Evolutionary conservation across 768 basidiomycete genomes (phyloP).

Genomic region (Hebeloma cylindrosporum): DNA sequence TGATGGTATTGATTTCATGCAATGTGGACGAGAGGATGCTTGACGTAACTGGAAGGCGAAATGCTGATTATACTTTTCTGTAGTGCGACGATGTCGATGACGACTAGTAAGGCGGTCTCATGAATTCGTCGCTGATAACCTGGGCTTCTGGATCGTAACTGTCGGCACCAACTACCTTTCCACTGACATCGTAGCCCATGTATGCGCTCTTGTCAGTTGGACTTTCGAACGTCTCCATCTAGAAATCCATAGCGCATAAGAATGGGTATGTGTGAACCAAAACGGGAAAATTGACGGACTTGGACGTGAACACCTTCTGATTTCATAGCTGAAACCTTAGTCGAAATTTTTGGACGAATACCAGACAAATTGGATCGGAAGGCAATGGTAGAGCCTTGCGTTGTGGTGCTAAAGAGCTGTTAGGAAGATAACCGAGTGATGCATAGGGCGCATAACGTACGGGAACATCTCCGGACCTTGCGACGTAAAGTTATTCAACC

Average conservation of each 20-base stretch:
- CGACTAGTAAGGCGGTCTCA: constrained; percentile 48
- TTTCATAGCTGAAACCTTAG: constrained; percentile 35
- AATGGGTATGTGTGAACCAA: constrained; percentile 3
- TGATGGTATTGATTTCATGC: constrained; percentile 12
- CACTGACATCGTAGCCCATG: constrained; percentile 57
- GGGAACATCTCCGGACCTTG: constrained; percentile 51
- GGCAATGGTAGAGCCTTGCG: constrained; percentile 56
- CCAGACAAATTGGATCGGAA: constrained; percentile 48
- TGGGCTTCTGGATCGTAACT: constrained; percentile 61
- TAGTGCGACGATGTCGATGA: constrained; percentile 1
- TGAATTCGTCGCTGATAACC: constrained; percentile 60
- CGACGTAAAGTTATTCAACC: constrained; percentile 57
- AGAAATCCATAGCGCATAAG: constrained; percentile 7
- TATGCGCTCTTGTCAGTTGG: constrained; percentile 41
- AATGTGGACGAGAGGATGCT: constrained; percentile 2
- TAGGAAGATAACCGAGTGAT: neutral
- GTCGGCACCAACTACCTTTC: constrained; percentile 45
- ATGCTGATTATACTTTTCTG: constrained; percentile 13
- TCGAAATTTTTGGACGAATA: constrained; percentile 34
- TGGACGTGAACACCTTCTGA: constrained; percentile 61
- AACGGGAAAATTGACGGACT: constrained; percentile 35
- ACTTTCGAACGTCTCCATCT: constrained; percentile 70
- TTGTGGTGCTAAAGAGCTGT: constrained; percentile 31
- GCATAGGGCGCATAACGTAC: constrained; percentile 37
- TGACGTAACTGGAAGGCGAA: constrained; percentile 11